Base-by-base conservation (phyloP, 768 basidiomycete genomes). In the Russula dissimulans region DNA sequence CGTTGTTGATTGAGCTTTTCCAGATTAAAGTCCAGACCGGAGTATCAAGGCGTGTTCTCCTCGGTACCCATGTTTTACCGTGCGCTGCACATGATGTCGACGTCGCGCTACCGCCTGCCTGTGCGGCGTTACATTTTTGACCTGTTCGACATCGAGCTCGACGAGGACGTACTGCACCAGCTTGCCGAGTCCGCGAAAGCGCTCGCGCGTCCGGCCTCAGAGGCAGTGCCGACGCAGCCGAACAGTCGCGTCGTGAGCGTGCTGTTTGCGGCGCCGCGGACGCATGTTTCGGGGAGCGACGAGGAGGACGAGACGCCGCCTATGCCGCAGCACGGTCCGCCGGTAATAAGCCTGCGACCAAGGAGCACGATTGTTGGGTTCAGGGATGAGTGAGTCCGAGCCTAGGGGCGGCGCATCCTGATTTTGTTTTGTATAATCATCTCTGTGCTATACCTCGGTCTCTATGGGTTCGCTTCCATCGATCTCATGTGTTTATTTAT, bases 81-180 rank as follows among this genome's bases (percentile, higher is more conserved):
- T 43, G 92, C 87, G 0, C 77, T 97, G 41, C 87, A 91, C 55
- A 84, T 88, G 55, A 86, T 99, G 59, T 94, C 91, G 2, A 87
- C 86, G 1, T 89, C 91, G 60, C 86, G 90, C 60, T 97, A 92
- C 71, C 88, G 94, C 31, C 81, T 94, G 9, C 91, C 95, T 15
- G 94, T 97, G 60, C 84, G 95, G 48, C 81, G 91, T 57, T 98
- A 94, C 71, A 86, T 98, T 64, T 72, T 97, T 61, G 95, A 99
- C 60, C 78, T 97, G 6, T 99, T 99, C 78, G 88, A 87, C 67
- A 74, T 95, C 54, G 86, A 88, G 43, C 73, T 97, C 54, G 82
- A 89, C 65, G 75, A 76, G 42, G 80, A 84, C 44, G 73, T 86
- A 41, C 79, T 86, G 44, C 74, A 73, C 53, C 74, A 76, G 26